Evolutionary conservation across 108 stramenopile genomes (phyloP).

Genomic region (Hondaea fermentalgiana): DNA sequence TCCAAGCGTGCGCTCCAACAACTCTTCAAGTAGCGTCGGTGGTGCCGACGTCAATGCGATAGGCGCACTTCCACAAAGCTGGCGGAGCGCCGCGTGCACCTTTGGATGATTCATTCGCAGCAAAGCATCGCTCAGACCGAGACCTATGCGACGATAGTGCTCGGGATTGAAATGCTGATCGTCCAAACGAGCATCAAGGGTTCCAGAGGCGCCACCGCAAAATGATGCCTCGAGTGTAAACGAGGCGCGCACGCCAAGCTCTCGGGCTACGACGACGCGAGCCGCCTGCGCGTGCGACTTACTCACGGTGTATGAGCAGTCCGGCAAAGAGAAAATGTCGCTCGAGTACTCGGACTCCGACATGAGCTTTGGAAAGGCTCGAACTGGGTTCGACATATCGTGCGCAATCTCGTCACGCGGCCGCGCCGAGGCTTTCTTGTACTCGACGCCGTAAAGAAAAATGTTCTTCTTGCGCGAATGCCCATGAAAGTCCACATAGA

Average conservation of each 20-base stretch:
- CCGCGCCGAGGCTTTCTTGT: neutral
- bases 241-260: slow-evolving; percentile 19
- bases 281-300: slow-evolving; percentile 46
- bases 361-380: slow-evolving; percentile 9
- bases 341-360: neutral
- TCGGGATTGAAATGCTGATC: neutral
- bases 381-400: neutral
- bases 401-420: neutral
- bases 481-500: slow-evolving; percentile 52
- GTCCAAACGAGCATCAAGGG: neutral
- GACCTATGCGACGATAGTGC: neutral
- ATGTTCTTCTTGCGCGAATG: slow-evolving; percentile 46
- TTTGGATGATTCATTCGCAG: neutral
- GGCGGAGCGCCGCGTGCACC: neutral
- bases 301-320: slow-evolving; percentile 27
- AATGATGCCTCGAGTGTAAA: slow-evolving; percentile 51
- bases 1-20: neutral
- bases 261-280: slow-evolving; percentile 41
- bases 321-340: slow-evolving; percentile 10
- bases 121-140: neutral
- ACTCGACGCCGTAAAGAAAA: slow-evolving; percentile 42
- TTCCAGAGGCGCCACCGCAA: slow-evolving; percentile 31
- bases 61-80: neutral
- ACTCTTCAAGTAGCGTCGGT: neutral
- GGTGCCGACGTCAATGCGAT: neutral